Base-by-base conservation (phyloP, 148 eudicot genomes). In the Pharnaceum exiguum region DNA sequence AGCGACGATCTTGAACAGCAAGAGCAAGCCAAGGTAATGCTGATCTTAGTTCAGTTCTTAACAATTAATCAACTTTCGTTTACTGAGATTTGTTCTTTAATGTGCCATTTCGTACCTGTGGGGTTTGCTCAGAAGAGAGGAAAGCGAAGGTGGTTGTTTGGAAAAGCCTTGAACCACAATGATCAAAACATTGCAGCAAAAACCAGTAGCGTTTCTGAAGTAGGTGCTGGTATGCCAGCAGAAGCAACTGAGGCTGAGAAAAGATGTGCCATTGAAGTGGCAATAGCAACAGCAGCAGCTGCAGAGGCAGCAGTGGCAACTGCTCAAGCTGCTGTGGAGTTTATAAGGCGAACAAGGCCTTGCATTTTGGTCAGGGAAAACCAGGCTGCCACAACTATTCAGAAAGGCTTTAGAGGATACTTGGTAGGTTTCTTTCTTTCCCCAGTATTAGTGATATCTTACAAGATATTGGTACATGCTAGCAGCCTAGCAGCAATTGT, bases 301-400 rank as follows among this genome's bases (percentile, higher is more conserved):
- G 86, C 96, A 10, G 82, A 82, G 69, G 86, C 87, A 1, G 94
- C 93, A 3, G 81, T 79, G 22, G 94, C 90, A 5, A 79, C 87
- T 2, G 89, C 83, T 36, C 81, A 80, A 64, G 89, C 87, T 2
- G 94, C 94, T 0, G 80, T 79, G 45, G 82, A 85, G 58, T 65
- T 77, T 55, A 77, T 83, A 16, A 59, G 90, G 55, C 77, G 66
- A 30, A 60, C 76, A 6, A 63, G 74, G 57, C 79, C 79, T 50
- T 48, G 79, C 10, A 35, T 57, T 35, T 55, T 63, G 18, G 58
- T 56, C 45, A 51, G 46, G 53, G 61, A 70, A 71, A 62, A 70
- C 52, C 67, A 57, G 22, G 90, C 97, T 54, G 95, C 91, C 23
- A 38, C 63, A 24, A 27, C 55, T 39, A 82, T 90, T 51, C 97